phyloP scores from a whole-genome alignment of 768 basidiomycete species.

The Suillus plorans region DNA sequence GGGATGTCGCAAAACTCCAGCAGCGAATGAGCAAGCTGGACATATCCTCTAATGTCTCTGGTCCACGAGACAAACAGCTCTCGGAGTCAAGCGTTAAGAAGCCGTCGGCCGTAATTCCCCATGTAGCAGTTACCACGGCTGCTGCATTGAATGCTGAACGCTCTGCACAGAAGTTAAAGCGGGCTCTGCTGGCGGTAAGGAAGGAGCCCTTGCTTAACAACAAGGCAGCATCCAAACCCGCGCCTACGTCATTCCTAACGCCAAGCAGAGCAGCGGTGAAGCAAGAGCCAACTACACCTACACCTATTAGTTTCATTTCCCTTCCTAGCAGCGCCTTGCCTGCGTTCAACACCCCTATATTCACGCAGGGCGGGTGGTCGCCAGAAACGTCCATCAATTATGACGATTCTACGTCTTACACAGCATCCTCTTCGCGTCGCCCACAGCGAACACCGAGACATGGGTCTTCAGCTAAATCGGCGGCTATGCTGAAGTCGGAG shows the following conservation, averaged over 20 bases:
- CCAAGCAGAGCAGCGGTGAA: conserved; percentile 26
- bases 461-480: conserved; percentile 3
- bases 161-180: conserved; percentile 68
- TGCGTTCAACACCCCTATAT: conserved; percentile 21
- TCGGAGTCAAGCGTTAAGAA: conserved; percentile 38
- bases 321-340: conserved; percentile 21
- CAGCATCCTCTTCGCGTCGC: conserved; percentile 21
- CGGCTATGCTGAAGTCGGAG: conserved; percentile 1
- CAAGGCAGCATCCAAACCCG: conserved; percentile 33
- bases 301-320: conserved; percentile 7
- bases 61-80: conserved; percentile 42
- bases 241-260: conserved; percentile 27
- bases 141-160: conserved; percentile 83
- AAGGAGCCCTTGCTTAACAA: conserved; percentile 68
- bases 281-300: conserved; percentile 6
- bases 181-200: conserved; percentile 58
- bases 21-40: conserved; percentile 55
- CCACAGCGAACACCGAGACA: conserved; percentile 3
- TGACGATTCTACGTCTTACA: conserved; percentile 15
- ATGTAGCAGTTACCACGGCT: conserved; percentile 72
- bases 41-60: conserved; percentile 25
- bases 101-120: conserved; percentile 51
- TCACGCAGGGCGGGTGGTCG: conserved; percentile 21
- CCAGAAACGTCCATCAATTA: conserved; percentile 18
- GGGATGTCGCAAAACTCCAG: conserved; percentile 51